Conservation (phyloP, 2,329 filamentous ascomycete species). For the Aspergillus oerlinghausenensis region DNA sequence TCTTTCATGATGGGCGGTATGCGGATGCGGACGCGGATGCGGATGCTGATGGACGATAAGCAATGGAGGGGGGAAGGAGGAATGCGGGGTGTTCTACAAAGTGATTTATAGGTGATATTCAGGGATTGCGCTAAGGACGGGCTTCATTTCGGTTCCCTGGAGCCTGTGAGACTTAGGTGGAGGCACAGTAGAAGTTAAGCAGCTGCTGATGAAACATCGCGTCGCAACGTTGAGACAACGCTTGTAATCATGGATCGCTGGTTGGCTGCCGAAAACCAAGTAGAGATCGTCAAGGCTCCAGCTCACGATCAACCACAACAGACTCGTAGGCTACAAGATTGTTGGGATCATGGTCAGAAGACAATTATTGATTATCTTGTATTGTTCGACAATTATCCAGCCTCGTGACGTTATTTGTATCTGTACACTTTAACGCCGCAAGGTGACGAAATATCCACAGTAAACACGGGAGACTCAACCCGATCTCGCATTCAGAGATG, state of each 20-base stretch:
- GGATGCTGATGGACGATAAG: background rate
- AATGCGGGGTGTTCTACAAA: background rate
- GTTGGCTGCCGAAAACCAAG: background rate
- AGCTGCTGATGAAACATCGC: background rate
- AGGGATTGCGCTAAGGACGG: background rate
- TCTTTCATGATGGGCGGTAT: slow-evolving; percentile 16
- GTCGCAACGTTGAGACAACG: background rate
- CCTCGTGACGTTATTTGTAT: background rate
- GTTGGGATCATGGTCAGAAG: too few species aligned
- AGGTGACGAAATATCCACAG: background rate
- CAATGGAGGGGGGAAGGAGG: background rate
- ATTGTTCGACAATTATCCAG: background rate
- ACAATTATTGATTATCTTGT: background rate
- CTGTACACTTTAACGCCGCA: background rate
- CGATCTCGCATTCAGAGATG: background rate
- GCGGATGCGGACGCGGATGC: background rate
- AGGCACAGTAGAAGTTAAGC: background rate
- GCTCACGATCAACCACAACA: too few species aligned
- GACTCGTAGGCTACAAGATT: too few species aligned
- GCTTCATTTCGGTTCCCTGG: background rate
- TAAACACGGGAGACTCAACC: background rate
- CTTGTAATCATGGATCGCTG: background rate
- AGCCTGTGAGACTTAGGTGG: background rate
- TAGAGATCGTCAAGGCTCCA: too few species aligned
- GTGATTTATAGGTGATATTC: background rate